phyloP scores from a whole-genome alignment of 2,329 filamentous ascomycete genomes.

The Whalleya microplaca region DNA sequence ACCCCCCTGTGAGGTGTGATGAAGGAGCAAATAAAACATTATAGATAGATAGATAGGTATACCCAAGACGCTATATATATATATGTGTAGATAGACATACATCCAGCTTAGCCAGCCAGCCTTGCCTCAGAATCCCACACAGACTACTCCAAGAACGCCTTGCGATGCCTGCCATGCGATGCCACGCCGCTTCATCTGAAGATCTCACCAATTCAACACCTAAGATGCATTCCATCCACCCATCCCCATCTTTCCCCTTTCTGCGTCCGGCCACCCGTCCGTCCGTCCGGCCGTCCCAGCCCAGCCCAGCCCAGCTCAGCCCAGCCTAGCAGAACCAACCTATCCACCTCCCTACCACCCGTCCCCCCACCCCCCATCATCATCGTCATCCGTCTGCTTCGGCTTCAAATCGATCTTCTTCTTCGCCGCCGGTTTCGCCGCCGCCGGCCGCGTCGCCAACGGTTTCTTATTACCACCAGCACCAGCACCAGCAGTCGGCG shows the following conservation, averaged over 20 bases:
- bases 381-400: constrained; percentile 59
- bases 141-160: constrained; percentile 2
- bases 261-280: too few species aligned
- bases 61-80: neutral
- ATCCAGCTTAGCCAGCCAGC: neutral
- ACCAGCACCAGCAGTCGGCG: constrained; percentile 24
- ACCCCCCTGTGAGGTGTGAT: too few species aligned
- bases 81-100: neutral
- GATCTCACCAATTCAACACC: too few species aligned
- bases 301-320: too few species aligned
- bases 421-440: constrained; percentile 49
- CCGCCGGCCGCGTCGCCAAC: constrained; percentile 41
- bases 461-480: constrained; percentile 47
- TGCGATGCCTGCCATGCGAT: neutral
- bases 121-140: neutral
- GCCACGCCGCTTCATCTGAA: neutral
- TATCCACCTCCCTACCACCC: constrained; percentile 62
- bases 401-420: constrained; percentile 75
- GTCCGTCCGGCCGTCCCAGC: too few species aligned
- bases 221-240: too few species aligned
- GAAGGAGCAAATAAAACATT: too few species aligned
- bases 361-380: constrained; percentile 66
- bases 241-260: too few species aligned
- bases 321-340: too few species aligned
- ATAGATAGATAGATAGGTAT: too few species aligned